Evolutionary conservation across 148 eudicot species (phyloP), one percentile per base, ranked within the genome.

Genomic region (Selenicereus undatus): DNA sequence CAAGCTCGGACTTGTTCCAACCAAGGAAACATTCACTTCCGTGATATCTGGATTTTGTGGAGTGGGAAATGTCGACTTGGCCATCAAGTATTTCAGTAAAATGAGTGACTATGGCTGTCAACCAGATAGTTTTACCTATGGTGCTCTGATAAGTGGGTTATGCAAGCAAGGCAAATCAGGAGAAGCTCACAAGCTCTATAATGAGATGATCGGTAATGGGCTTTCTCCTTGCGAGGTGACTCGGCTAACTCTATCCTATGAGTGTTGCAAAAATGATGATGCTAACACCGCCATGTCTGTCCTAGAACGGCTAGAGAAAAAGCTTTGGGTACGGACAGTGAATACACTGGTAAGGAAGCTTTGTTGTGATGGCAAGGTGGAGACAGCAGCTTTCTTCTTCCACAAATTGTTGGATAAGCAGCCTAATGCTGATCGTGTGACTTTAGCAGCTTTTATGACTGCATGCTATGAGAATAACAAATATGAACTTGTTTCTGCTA

Each of bases 201-300:
- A 84, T 64, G 75, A 88, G 35, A 95, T 95, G 97, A 81, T 91
- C 62, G 90, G 88, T 35, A 90, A 84, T 42, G 91, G 94, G 26
- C 60, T 90, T 50, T 82, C 91, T 18, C 98, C 98, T 32, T 85
- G 91, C 86, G 97, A 95, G 84, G 98, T 95, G 78, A 93, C 98
- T 68, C 88, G 96, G 64, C 24, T 91, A 76, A 93, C 97, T 66
- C 72, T 95, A 83, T 90, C 97, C 71, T 92, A 95, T 52, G 97
- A 95, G 86, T 90, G 87, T 81, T 95, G 98, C 86, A 91, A 86
- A 70, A 88, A 73, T 29, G 85, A 88, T 64, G 85, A 91, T 75
- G 74, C 75, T 18, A 39, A 76, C 50, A 79, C 77, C 32, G 94
- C 98, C 51, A 76, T 86, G 80, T 71, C 48, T 2, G 78, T 91